Conservation (phyloP, 2,329 filamentous ascomycete genomes). For the Helotiales sp. region DNA sequence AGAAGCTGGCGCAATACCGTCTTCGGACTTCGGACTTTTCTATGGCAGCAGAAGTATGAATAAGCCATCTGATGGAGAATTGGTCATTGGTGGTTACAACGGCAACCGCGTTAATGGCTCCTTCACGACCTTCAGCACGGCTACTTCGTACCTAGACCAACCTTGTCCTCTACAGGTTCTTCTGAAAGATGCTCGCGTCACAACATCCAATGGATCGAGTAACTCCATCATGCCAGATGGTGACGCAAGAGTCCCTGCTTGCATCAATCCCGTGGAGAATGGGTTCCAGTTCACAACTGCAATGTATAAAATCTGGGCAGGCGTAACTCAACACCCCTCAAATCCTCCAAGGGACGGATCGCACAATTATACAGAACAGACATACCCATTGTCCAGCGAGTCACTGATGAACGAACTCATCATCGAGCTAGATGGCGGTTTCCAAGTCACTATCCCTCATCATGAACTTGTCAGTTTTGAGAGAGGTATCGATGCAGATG, state of each 20-base stretch:
- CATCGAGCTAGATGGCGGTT: not conserved
- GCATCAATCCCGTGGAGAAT: not conserved
- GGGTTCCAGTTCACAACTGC: not conserved
- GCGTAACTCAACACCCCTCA: not conserved
- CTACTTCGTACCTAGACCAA: not conserved
- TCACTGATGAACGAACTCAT: not conserved
- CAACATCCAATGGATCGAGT: not conserved
- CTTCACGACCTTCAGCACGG: not conserved
- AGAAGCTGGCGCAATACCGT: not conserved
- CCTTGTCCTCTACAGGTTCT: not conserved
- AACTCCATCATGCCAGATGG: not conserved
- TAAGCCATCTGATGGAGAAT: not conserved
- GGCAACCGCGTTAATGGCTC: not conserved
- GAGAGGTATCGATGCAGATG: not conserved
- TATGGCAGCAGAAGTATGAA: slow-evolving; percentile 1
- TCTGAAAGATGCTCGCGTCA: not conserved
- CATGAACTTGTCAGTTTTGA: not conserved
- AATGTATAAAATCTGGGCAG: not conserved
- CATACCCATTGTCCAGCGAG: not conserved
- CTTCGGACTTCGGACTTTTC: not conserved
- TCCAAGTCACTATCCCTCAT: not conserved
- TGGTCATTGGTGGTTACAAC: not conserved
- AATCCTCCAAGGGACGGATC: not conserved
- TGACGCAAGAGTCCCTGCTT: not conserved
- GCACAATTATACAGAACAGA: not conserved